Conservation (phyloP, 1,284 basidiomycete genomes). For the Neonothopanus nambi region DNA sequence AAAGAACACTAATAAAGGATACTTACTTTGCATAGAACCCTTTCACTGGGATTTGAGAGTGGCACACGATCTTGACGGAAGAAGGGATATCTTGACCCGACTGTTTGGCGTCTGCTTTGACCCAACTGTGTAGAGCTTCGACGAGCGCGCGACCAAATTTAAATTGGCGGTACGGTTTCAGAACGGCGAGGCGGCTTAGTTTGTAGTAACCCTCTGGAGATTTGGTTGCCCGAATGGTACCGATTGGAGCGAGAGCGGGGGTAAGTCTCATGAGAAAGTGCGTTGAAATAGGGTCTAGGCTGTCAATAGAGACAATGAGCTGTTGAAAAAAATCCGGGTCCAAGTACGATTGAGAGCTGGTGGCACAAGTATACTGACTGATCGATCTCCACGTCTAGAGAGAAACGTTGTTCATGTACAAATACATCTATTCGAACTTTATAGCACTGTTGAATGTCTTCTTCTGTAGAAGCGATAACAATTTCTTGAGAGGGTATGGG, state of each 20-base stretch:
- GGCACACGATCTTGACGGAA: conserved; percentile 46
- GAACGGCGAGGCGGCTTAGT: conserved; percentile 64
- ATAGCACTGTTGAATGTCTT: conserved; percentile 56
- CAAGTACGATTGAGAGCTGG: conserved; percentile 5
- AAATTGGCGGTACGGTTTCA: conserved; percentile 62
- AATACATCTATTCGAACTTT: conserved; percentile 70
- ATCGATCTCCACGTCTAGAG: conserved; percentile 71
- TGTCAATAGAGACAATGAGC: conserved; percentile 25
- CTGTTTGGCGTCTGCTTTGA: conserved; percentile 41
- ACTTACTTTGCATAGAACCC: conserved; percentile 71
- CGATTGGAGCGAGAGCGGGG: conserved; percentile 60
- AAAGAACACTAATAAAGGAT: conserved; percentile 15
- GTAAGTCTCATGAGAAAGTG: conserved; percentile 71
- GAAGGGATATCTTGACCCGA: conserved; percentile 22
- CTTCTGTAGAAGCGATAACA: conserved; percentile 41
- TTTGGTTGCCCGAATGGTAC: conserved; percentile 55
- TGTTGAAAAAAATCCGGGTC: neutral
- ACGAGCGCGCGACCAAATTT: conserved; percentile 67
- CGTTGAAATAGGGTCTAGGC: conserved; percentile 59
- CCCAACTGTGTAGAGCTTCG: conserved; percentile 58
- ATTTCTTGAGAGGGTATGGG: conserved; percentile 54
- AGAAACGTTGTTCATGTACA: conserved; percentile 67
- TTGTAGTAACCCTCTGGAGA: conserved; percentile 20
- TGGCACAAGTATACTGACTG: conserved; percentile 44
- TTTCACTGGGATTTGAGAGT: conserved; percentile 71